phyloP scores from a whole-genome alignment of 2,329 filamentous ascomycete species.

The Penicillium sp. region DNA sequence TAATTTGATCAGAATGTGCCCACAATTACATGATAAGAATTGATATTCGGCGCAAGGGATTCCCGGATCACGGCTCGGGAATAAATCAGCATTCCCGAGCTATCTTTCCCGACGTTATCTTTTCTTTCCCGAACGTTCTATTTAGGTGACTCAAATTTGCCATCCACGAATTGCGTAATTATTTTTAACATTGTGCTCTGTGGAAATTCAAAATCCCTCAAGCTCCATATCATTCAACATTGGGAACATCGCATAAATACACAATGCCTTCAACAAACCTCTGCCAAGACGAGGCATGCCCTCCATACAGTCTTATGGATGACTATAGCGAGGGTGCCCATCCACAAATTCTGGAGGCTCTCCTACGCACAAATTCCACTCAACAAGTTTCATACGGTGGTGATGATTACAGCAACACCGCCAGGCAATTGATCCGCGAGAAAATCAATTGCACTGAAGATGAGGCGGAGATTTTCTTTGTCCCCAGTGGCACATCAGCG shows the following conservation, averaged over 20 bases:
- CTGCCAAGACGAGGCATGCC: conserved; percentile 26
- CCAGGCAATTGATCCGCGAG: conserved; percentile 44
- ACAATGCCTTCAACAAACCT: conserved; percentile 26
- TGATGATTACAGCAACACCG: conserved; percentile 47
- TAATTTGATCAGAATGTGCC: conserved; percentile 4
- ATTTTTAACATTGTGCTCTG: not conserved
- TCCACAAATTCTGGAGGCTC: conserved; percentile 50
- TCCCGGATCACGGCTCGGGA: conserved; percentile 21
- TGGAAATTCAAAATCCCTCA: not conserved
- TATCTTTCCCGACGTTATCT: conserved; percentile 19
- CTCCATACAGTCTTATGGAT: conserved; percentile 51
- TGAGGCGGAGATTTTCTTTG: conserved; percentile 52
- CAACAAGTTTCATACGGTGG: conserved; percentile 52
- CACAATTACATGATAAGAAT: conserved; percentile 24
- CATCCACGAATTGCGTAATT: conserved; percentile 3
- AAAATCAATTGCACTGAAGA: conserved; percentile 33
- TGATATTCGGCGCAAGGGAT: conserved; percentile 11
- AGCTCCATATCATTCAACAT: conserved; percentile 1
- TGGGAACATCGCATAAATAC: not conserved
- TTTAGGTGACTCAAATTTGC: conserved; percentile 21
- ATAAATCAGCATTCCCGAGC: conserved; percentile 23
- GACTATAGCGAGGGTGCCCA: conserved; percentile 57
- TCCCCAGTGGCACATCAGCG: conserved; percentile 54
- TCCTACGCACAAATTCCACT: conserved; percentile 46
- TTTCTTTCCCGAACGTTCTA: conserved; percentile 18